A percentile compares a stretch with the other conserved stretches of the same genome.
Conservation (phyloP, 2,329 filamentous ascomycete species). For the Aaosphaeria arxii region DNA sequence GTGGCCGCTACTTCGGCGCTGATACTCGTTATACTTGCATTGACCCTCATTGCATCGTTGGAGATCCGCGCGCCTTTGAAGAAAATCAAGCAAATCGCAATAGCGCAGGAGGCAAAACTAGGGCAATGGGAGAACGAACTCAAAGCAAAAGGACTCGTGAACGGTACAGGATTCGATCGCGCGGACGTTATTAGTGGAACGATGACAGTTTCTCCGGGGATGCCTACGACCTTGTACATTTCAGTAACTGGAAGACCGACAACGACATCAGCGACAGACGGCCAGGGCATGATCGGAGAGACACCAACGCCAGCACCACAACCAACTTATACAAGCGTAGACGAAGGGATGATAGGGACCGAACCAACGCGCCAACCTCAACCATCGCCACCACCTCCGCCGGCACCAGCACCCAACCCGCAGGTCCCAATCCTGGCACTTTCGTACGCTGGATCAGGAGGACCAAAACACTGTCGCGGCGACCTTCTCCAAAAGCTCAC, state of each 20-base stretch:
- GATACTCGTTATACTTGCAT: constrained; percentile 25
- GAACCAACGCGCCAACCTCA: constrained; percentile 1
- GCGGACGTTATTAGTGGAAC: constrained; percentile 23
- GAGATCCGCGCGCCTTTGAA: constrained; percentile 21
- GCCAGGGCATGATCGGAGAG: constrained; percentile 24
- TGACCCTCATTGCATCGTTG: constrained; percentile 25
- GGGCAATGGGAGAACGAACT: constrained; percentile 8
- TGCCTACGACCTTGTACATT: constrained; percentile 6
- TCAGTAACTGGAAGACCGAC: constrained; percentile 4
- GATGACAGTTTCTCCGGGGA: constrained; percentile 11
- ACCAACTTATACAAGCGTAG: constrained; percentile 6
- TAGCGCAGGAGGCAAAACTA: constrained; percentile 26
- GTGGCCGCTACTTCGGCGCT: constrained; percentile 21
- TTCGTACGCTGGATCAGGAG: constrained; percentile 29
- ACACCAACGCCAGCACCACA: constrained; percentile 11
- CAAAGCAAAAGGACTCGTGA: constrained; percentile 20
- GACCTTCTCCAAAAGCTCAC: constrained; percentile 20
- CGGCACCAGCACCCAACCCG: constrained; percentile 5
- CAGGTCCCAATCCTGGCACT: constrained; percentile 30
- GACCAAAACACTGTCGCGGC: constrained; percentile 36
- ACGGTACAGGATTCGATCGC: constrained; percentile 27
- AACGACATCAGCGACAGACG: constrained; percentile 12
- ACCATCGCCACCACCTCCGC: constrained; percentile 7
- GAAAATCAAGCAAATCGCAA: constrained; percentile 18
- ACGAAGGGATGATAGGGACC: constrained; percentile 5